phyloP scores from a whole-genome alignment of 2,329 filamentous ascomycete genomes.

The Triangularia setosa region DNA sequence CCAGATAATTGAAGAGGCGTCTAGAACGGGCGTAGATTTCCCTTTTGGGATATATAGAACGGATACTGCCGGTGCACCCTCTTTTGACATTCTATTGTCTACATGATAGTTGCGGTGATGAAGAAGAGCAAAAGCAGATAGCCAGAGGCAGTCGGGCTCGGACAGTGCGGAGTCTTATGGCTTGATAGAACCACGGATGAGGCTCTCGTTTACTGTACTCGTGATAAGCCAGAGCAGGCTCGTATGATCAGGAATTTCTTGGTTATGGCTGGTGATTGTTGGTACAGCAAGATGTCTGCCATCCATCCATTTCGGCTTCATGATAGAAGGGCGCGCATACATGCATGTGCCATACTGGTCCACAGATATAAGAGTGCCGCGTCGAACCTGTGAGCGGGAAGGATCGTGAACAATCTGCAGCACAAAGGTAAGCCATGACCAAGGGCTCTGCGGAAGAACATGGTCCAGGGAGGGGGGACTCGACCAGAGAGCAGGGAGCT shows the following conservation, averaged over 20 bases:
- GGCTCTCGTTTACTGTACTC: background rate
- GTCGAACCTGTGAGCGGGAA: slow-evolving; percentile 5
- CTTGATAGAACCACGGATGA: background rate
- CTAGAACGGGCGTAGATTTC: background rate
- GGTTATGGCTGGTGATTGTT: background rate
- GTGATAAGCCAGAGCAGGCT: background rate
- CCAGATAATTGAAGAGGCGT: background rate
- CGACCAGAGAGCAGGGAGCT: background rate
- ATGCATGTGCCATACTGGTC: background rate
- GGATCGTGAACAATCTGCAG: slow-evolving; percentile 6
- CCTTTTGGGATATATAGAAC: background rate
- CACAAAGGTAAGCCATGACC: slow-evolving; percentile 2
- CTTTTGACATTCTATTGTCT: background rate
- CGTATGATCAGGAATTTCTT: background rate
- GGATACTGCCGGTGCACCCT: background rate
- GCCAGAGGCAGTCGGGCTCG: background rate
- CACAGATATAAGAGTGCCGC: background rate
- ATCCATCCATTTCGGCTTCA: background rate
- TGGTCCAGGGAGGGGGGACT: background rate
- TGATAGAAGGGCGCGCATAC: background rate
- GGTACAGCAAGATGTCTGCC: background rate
- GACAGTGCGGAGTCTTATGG: background rate
- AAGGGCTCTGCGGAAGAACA: slow-evolving; percentile 4
- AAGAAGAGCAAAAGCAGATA: background rate
- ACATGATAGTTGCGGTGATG: background rate